Base-by-base conservation (phyloP, 176 grass and related monocot genomes). In the Neostapfia colusana region DNA sequence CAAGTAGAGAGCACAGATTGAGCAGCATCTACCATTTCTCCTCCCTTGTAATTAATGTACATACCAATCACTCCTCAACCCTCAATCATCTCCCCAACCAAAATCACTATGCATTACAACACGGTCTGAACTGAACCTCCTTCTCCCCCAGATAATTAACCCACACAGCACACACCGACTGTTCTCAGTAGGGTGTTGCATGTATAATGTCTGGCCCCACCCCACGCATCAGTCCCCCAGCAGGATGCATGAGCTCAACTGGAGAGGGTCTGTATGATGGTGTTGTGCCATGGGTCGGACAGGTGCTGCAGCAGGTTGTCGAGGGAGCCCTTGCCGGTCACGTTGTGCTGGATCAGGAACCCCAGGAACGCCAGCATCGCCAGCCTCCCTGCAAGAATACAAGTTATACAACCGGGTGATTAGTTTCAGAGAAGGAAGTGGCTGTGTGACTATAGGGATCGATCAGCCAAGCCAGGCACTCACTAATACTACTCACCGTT, bases 281-380 rank as follows among this genome's bases (percentile, higher is more conserved):
- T 93, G 91, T 90, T 93, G 84, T 93, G 91, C 91, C 91, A 93
- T 43, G 91, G 91, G 74, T 93, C 91, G 3, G 91, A 85, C 35
- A 93, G 45, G 78, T 93, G 91, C 69, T 88, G 88, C 63, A 93
- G 74, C 74, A 93, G 88, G 81, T 93, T 93, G 42, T 93, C 91
- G 65, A 93, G 85, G 1, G 91, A 74, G 5, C 90, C 90, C 53
- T 93, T 78, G 26, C 87, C 88, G 45, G 91, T 93, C 38, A 93
- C 85, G 76, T 90, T 90, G 91, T 93, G 82, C 76, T 93, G 91
- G 69, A 93, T 70, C 65, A 90, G 20, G 80, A 93, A 93, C 12
- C 82, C 91, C 24, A 90, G 46, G 66, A 93, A 93, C 56, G 88
- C 84, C 69, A 93, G 77, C 87, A 93, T 93, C 2, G 91, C 91